Conservation (phyloP, 805 yeast genomes). For the Candida namnaoensis region DNA sequence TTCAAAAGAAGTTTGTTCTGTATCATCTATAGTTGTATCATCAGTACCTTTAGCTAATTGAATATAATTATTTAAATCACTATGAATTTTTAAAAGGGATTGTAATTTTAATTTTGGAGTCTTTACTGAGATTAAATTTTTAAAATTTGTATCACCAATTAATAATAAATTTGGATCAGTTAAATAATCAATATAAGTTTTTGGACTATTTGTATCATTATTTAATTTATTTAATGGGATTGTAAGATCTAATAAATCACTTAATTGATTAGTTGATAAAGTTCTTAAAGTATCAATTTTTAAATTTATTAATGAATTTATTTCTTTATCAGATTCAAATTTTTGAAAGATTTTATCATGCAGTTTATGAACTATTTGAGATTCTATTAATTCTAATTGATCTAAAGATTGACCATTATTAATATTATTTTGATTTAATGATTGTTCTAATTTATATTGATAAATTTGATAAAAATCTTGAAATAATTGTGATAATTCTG, state of each 20-base stretch:
- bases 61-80: conserved; percentile 4
- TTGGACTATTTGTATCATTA: conserved; percentile 4
- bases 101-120: conserved; percentile 12
- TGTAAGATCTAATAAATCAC: conserved; percentile 9
- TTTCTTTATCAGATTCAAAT: conserved; percentile 4
- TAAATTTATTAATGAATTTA: conserved; percentile 8
- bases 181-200: conserved; percentile 1
- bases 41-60: not conserved
- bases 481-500: conserved; percentile 9
- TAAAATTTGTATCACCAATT: conserved; percentile 1
- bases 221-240: conserved; percentile 8
- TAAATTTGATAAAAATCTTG: conserved; percentile 12
- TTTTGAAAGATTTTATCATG: conserved; percentile 11
- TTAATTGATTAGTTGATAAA: conserved; percentile 4
- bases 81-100: conserved; percentile 7
- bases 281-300: conserved; percentile 6
- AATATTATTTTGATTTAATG: not conserved
- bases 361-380: conserved; percentile 6
- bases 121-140: conserved; percentile 1
- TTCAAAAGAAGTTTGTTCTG: not conserved
- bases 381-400: not conserved
- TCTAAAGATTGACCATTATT: too few relatives aligned
- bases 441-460: conserved; percentile 3
- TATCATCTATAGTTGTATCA: not conserved
- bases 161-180: not conserved